Base-by-base conservation (phyloP, 2,329 filamentous ascomycete species). In the Penicillium sp. region DNA sequence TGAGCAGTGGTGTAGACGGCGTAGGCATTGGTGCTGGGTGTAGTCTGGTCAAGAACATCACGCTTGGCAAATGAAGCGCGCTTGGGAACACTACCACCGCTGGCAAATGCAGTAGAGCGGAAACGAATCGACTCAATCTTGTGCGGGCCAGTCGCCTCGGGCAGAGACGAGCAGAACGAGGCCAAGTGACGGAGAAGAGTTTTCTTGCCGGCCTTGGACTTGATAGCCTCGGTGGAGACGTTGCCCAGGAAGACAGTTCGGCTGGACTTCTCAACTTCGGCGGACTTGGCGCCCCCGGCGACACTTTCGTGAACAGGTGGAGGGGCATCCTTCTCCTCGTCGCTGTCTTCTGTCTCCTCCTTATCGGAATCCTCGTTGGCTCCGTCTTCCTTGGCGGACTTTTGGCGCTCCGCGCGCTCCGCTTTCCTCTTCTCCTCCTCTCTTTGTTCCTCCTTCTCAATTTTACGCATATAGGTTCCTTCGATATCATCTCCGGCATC, bases 231-330 rank as follows among this genome's bases (percentile, higher is more conserved):
- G 21, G 83, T 86, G 13, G 91, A 91, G 42, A 99, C 90, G 66
- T 99, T 99, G 65, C 89, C 88, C 12, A 99, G 78, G 74, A 97
- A 99, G 39, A 97, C 85, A 6, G 94, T 99, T 51, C 94, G 88
- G 52, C 84, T 83, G 8, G 93, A 89, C 76, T 95, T 96, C 52
- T 95, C 89, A 2, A 95, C 65, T 59, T 95, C 89, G 42, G 64
- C 67, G 5, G 71, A 64, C 51, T 75, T 71, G 6, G 68, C 62
- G 52, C 69, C 59, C 49, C 66, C 67, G 15, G 64, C 54, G 28
- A 75, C 42, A 41, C 69, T 66, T 59, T 77, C 72, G 67, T 78
- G 76, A 18, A 68, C 62, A 2, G 70, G 34, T 8, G 34, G 74
- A 6, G 66, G 53, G 10, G 65, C 56, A 29, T 53, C 59, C 13